Conservation (phyloP, 106 monocot genomes). For the Dendrobium nobile region DNA sequence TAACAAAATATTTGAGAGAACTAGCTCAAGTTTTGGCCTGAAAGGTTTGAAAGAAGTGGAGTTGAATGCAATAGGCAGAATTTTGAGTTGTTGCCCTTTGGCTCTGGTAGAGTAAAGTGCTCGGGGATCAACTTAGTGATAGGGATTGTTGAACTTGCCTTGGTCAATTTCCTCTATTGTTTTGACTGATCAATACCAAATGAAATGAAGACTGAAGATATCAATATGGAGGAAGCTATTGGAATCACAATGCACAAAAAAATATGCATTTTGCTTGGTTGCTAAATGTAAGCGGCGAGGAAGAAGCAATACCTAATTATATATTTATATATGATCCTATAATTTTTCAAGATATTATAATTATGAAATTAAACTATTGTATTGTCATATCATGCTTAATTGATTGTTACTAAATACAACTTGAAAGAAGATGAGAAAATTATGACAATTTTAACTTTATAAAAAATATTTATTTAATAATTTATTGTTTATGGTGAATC, state of each 20-base stretch:
- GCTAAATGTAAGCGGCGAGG: neutral
- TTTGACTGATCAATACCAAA: conserved; percentile 6
- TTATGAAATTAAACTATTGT: too few species aligned
- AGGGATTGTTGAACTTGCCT: neutral
- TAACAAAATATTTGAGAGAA: conserved; percentile 21
- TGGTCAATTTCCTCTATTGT: neutral
- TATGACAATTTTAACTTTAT: too few species aligned
- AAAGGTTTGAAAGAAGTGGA: conserved; percentile 8
- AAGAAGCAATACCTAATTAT: too few species aligned
- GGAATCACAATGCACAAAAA: neutral
- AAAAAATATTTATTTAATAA: too few species aligned
- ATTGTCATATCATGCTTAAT: too few species aligned
- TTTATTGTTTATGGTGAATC: too few species aligned
- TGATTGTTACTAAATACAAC: too few species aligned
- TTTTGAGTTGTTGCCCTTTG: conserved; percentile 41
- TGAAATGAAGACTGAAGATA: neutral
- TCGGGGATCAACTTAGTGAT: conserved; percentile 13
- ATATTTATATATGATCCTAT: too few species aligned
- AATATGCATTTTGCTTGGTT: neutral
- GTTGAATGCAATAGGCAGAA: conserved; percentile 16
- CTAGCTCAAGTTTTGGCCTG: conserved; percentile 20
- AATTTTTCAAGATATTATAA: too few species aligned
- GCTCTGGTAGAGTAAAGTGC: conserved; percentile 35
- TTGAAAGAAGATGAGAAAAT: too few species aligned
- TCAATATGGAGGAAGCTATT: conserved; percentile 1